A percentile compares a stretch with the other conserved stretches of the same genome.
These are phyloP conservation scores for Penicillium cosmopolitanum DNA, from an alignment of 495 filamentous ascomycete genomes.

Conservation along the genomic window DNA sequence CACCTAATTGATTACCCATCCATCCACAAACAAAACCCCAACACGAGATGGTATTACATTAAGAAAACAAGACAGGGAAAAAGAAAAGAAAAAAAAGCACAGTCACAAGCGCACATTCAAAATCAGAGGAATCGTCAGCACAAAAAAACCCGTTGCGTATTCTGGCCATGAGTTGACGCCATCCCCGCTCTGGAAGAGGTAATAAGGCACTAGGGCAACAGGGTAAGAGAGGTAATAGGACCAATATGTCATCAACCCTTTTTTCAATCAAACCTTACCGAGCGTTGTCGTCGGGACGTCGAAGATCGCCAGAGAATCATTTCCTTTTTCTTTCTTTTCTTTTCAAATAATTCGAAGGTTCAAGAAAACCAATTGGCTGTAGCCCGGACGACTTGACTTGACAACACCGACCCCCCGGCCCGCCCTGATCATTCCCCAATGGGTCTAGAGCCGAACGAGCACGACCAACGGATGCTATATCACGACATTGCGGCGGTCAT, in stretches of 20 bases:
- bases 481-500: slow-evolving; percentile 20
- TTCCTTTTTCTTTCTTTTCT: no score
- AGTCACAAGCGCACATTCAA: background rate
- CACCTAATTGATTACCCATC: slow-evolving; percentile 23
- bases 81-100: slow-evolving; percentile 14
- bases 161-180: slow-evolving; percentile 6
- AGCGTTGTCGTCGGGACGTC: no score
- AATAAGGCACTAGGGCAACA: background rate
- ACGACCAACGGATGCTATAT: slow-evolving; percentile 20
- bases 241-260: no score
- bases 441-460: slow-evolving; percentile 15
- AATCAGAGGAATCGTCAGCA: background rate
- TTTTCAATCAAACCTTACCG: background rate
- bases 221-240: background rate
- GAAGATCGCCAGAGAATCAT: no score
- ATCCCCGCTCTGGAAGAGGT: slow-evolving; percentile 5
- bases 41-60: slow-evolving; percentile 47
- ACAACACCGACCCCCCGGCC: slow-evolving; percentile 3
- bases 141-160: slow-evolving; percentile 9
- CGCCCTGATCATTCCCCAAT: slow-evolving; percentile 1
- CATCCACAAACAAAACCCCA: slow-evolving; percentile 23
- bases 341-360: no score
- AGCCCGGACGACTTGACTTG: no score
- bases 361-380: no score
- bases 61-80: slow-evolving; percentile 22